Evolutionary conservation across 2,329 filamentous ascomycete genomes (phyloP).

Genomic region (Cercospora sp.): DNA sequence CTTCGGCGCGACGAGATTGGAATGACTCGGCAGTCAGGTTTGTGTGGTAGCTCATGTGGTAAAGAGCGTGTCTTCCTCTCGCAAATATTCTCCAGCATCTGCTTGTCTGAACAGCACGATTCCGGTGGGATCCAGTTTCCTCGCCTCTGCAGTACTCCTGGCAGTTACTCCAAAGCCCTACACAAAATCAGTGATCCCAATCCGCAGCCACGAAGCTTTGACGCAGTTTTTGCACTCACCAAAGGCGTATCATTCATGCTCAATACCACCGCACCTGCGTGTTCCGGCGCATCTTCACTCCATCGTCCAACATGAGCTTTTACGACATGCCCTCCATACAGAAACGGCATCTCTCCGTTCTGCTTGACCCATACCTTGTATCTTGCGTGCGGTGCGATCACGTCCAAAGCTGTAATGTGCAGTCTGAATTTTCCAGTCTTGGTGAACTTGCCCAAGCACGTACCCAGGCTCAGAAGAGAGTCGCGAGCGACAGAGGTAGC

Average conservation of each 20-base stretch:
- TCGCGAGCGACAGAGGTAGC: constrained; percentile 82
- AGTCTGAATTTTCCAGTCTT: constrained; percentile 95
- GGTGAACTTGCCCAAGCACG: constrained; percentile 91
- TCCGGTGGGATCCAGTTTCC: constrained; percentile 83
- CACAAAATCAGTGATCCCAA: constrained; percentile 12
- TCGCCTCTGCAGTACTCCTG: constrained; percentile 78
- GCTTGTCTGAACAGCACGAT: constrained; percentile 88
- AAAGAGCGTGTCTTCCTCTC: constrained; percentile 71
- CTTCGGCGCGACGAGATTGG: not conserved
- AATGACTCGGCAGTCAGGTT: not conserved
- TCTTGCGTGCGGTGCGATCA: constrained; percentile 85
- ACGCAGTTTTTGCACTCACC: constrained; percentile 42
- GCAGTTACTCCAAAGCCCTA: constrained; percentile 90
- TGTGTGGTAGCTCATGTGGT: constrained; percentile 45
- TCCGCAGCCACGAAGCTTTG: not conserved
- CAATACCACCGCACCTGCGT: constrained; percentile 86
- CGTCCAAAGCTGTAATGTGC: constrained; percentile 86
- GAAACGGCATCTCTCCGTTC: constrained; percentile 95
- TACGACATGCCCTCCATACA: constrained; percentile 89
- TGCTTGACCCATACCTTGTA: constrained; percentile 98
- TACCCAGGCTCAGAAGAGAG: constrained; percentile 82
- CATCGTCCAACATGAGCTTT: constrained; percentile 80
- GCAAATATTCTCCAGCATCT: constrained; percentile 90
- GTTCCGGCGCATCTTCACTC: constrained; percentile 89
- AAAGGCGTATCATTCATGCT: constrained; percentile 86